phyloP scores from a whole-genome alignment of 805 yeast species.

The Spathaspora boniae region DNA sequence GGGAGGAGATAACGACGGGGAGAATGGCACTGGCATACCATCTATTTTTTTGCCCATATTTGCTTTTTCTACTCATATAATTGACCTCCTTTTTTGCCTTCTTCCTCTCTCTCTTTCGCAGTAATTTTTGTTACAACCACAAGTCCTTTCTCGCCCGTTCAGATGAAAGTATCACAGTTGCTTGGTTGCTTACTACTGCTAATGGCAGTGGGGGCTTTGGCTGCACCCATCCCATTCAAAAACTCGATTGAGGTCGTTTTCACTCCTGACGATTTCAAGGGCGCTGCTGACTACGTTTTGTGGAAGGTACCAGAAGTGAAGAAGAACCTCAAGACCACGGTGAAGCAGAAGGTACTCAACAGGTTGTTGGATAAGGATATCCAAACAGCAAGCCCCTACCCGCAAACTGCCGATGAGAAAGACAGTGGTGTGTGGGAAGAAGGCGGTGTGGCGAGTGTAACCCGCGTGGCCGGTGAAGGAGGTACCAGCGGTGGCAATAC shows the following conservation, averaged over 20 bases:
- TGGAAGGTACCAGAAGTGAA: slow-evolving; percentile 16
- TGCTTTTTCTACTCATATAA: neutral
- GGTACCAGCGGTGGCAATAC: slow-evolving; percentile 1
- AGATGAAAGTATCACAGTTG: too few species aligned
- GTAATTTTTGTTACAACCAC: neutral
- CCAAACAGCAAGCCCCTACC: slow-evolving; percentile 8
- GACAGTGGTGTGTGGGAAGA: neutral
- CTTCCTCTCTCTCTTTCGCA: neutral
- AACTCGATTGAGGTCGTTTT: slow-evolving; percentile 16
- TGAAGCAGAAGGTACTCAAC: slow-evolving; percentile 13
- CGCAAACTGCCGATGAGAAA: neutral
- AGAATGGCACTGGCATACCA: too few species aligned
- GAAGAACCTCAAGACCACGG: slow-evolving; percentile 11
- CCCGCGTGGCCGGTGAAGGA: too few species aligned
- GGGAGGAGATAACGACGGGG: too few species aligned
- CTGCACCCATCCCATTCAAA: slow-evolving; percentile 8
- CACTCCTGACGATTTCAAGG: slow-evolving; percentile 15
- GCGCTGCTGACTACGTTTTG: slow-evolving; percentile 14
- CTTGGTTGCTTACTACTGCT: neutral
- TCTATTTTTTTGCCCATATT: neutral
- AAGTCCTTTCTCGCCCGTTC: too few species aligned
- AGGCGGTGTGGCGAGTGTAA: too few species aligned
- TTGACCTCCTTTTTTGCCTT: neutral
- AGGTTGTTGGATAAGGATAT: slow-evolving; percentile 8
- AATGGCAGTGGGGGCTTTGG: neutral